Evolutionary conservation across 2,329 filamentous ascomycete genomes (phyloP).

Genomic region (Didymella pinodella): DNA sequence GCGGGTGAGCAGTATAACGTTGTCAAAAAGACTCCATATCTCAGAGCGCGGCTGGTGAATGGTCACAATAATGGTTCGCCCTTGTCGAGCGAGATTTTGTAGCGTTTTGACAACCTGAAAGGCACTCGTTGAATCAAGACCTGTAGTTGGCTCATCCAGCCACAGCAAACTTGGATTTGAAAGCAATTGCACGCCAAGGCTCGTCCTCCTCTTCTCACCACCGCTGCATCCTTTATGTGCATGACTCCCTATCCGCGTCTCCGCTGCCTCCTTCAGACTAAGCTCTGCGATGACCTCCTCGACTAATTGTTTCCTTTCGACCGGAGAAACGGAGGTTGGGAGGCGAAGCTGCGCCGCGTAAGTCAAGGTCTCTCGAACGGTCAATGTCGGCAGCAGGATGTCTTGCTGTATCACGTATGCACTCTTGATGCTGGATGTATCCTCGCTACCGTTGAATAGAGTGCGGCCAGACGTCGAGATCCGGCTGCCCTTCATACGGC

Average conservation of each 20-base stretch:
- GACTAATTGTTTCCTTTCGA: constrained; percentile 69
- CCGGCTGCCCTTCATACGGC: constrained; percentile 68
- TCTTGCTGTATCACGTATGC: constrained; percentile 82
- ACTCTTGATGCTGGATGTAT: constrained; percentile 62
- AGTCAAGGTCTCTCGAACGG: constrained; percentile 75
- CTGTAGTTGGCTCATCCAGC: constrained; percentile 81
- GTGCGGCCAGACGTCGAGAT: constrained; percentile 61
- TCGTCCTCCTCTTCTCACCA: constrained; percentile 78
- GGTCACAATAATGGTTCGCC: constrained; percentile 74
- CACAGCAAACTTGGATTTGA: constrained; percentile 80
- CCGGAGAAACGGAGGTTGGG: constrained; percentile 66
- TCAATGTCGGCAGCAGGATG: constrained; percentile 74
- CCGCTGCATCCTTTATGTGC: constrained; percentile 79
- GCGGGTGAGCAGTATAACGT: constrained; percentile 71
- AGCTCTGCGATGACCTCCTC: constrained; percentile 79
- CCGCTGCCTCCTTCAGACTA: constrained; percentile 77
- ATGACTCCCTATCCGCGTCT: constrained; percentile 75
- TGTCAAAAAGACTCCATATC: constrained; percentile 80
- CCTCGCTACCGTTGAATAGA: constrained; percentile 67
- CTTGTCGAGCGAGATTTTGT: constrained; percentile 71
- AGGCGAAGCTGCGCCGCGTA: constrained; percentile 78
- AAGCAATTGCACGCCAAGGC: constrained; percentile 80
- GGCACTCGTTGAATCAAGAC: constrained; percentile 76
- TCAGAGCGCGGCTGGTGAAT: constrained; percentile 82
- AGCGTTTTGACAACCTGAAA: constrained; percentile 76